Conservation (phyloP, 225 moss, liverwort and hornwort genomes). For the Antitrichia curtipendula region DNA sequence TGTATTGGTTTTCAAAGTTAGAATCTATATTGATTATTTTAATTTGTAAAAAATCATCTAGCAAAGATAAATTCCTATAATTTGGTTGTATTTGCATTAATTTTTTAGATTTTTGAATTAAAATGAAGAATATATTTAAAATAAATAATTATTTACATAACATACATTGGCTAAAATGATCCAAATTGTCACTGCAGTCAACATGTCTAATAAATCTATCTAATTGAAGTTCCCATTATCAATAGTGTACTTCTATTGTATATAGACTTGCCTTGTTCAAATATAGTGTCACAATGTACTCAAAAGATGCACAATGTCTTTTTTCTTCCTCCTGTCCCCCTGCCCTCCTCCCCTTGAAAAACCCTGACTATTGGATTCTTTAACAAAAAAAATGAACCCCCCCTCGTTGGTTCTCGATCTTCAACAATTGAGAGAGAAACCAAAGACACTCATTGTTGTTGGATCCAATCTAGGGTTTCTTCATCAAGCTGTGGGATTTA, state of each 20-base stretch:
- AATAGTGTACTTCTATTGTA: rapidly evolving
- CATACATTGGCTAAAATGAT: rapidly evolving
- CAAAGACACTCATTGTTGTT: too few species aligned
- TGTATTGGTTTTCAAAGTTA: not conserved
- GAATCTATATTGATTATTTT: not conserved
- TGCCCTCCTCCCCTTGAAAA: too few species aligned
- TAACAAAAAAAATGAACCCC: too few species aligned
- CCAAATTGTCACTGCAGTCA: rapidly evolving
- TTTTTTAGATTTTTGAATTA: not conserved
- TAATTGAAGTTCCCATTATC: too few species aligned
- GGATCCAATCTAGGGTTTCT: too few species aligned
- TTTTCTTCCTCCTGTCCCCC: too few species aligned
- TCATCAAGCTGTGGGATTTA: too few species aligned
- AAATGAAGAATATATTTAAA: not conserved
- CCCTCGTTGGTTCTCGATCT: too few species aligned
- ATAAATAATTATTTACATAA: not conserved
- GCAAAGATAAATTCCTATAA: not conserved
- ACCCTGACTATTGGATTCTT: too few species aligned
- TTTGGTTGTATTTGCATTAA: not conserved
- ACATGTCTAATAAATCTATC: rapidly evolving
- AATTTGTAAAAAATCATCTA: not conserved
- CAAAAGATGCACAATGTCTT: too few species aligned
- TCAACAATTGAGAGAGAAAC: too few species aligned
- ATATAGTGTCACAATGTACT: rapidly evolving
- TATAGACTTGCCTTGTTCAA: not conserved